Base-by-base conservation (phyloP, 225 moss, liverwort and hornwort genomes). In the Straminergon stramineum region DNA sequence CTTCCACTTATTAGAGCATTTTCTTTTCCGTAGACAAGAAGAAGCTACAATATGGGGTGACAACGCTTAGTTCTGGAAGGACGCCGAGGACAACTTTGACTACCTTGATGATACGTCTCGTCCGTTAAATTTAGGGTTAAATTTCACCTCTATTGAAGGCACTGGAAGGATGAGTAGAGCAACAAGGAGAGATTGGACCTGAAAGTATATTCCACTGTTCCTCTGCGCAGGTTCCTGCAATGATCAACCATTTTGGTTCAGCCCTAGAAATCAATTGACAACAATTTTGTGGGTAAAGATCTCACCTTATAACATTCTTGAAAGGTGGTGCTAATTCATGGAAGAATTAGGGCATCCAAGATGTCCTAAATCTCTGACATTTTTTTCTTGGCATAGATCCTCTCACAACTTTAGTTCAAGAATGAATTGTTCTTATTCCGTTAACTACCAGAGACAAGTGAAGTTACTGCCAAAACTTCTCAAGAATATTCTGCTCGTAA, bases 161-260 rank as follows among this genome's bases (percentile, higher is more conserved):
- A 56, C n/a, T 48, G 7, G 77, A 13, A 22, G 69, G 21, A 30
- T 21, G 24, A 27, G 53, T 31, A 11, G 15, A 74, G n/a, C 12
- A 23, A 24, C 10, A 62, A 57, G 65, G 41, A 73, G 35, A 67
- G 65, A 39, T n/a, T 69, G 68, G 20, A 92, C 91, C 92, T 89
- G 91, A 75, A 93, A 92, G 86, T 90, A 93, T 77, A 99, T 93
- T 68, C 99, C 99, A 83, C 97, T 99, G 39, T 99, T 99, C 86
- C 94, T 93, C 82, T 97, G 96, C 37, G 95, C 94, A 8, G 96
- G 96, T 94, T 99, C 99, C 99, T 99, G 91, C 90, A 79, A 79
- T 3, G 34, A 66, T 57, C 79, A 30, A 87, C 41, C 66, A 68
- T 39, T 41, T 56, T 32, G 11, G 34, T 43, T 81, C 60, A 92